Base-by-base conservation (phyloP, 768 basidiomycete species). In the Boletus fagicola region DNA sequence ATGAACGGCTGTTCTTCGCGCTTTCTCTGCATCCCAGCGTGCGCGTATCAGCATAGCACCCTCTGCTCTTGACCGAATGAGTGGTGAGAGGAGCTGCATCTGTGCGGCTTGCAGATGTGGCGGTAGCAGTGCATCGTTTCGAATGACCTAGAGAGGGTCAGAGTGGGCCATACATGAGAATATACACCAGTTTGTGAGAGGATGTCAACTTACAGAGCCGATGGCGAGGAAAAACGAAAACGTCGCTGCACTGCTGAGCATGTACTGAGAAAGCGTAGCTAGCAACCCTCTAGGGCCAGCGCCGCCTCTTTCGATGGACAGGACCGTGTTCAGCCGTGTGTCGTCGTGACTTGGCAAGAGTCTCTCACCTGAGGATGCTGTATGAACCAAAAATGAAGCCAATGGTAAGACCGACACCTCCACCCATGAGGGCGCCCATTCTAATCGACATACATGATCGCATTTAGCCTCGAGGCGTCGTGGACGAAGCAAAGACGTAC, bases 201-300 rank as follows among this genome's bases (percentile, higher is more conserved):
- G 39, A 30, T 57, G 26, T 39, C 5, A 22, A 68, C 85, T 66
- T 68, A 95, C 94, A 31, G 94, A 94, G 68, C 93, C 90, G 67
- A 97, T 92, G 40, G 93, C 84, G 59, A 98, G 86, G 86, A 98
- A 98, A 78, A 98, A 98, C 3, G 88, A 88, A 73, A 99, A 98
- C 0, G 96, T 97, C 9, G 95, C 95, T 6, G 92, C 96, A 65
- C 96, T 98, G 67, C 92, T 92, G 30, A 98, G 83, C 97, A 99
- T 99, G 74, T 98, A 98, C 66, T 95, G 93, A 15, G 95, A 96
- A 50, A 99, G 83, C 1, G 97, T 97, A 5, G 92, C 88, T 26
- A 98, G 77, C 49, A 85, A 77, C 12, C 97, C 97, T 68, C 94
- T 83, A 26, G 93, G 94, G 26, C 97, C 97, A 9, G 92, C 87